A percentile compares a stretch with the other conserved stretches of the same genome.
Conservation (phyloP, 805 yeast genomes). For the Saccharomycopsis sp. region DNA sequence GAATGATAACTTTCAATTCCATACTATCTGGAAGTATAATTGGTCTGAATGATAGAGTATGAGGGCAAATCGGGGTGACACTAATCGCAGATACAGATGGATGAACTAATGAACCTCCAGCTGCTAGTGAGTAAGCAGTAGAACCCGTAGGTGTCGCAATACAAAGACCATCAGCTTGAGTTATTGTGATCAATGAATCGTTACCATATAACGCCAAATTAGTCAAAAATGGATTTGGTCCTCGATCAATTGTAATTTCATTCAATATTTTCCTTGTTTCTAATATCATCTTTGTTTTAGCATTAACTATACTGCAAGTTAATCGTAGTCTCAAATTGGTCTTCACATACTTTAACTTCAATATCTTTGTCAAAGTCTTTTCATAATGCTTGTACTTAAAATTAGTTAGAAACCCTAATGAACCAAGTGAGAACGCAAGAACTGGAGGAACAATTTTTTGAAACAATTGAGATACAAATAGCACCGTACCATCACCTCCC, state of each 20-base stretch:
- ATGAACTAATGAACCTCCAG: conserved; percentile 92
- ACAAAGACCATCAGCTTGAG: conserved; percentile 91
- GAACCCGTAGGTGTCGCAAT: conserved; percentile 95
- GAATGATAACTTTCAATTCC: conserved; percentile 75
- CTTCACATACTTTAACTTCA: conserved; percentile 35
- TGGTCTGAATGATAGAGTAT: conserved; percentile 88
- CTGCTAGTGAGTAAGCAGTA: conserved; percentile 90
- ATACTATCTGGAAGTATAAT: conserved; percentile 90
- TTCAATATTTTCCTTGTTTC: conserved; percentile 75
- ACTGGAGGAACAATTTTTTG: conserved; percentile 58
- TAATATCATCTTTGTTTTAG: conserved; percentile 38
- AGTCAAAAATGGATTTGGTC: conserved; percentile 89
- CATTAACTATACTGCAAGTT: conserved; percentile 61
- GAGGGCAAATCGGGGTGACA: conserved; percentile 95
- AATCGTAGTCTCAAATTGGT: conserved; percentile 82
- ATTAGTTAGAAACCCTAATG: conserved; percentile 55
- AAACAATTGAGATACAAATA: conserved; percentile 56
- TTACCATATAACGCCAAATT: conserved; percentile 87
- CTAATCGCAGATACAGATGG: conserved; percentile 90
- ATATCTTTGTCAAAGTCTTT: conserved; percentile 30
- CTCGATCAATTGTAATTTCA: conserved; percentile 87
- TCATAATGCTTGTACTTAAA: conserved; percentile 39
- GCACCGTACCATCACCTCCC: conserved; percentile 70
- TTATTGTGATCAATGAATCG: conserved; percentile 74
- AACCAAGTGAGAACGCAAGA: conserved; percentile 57